A percentile compares a stretch with the other conserved stretches of the same genome.
Evolutionary conservation across 2,329 filamentous ascomycete genomes (phyloP).

Genomic region (Byssothecium circinans): DNA sequence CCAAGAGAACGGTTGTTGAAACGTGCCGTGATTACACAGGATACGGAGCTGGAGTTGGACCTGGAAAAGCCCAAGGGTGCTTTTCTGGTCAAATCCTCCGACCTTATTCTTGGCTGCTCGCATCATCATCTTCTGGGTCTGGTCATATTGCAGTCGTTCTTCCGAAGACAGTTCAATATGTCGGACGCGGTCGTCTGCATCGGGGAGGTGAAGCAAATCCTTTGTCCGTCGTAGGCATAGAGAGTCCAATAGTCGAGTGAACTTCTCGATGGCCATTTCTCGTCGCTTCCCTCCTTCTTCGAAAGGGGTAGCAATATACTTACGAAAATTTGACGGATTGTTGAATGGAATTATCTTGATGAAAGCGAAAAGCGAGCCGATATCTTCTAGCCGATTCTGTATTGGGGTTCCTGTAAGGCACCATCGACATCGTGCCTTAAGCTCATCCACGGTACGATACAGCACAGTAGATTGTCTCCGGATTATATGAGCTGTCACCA

Average conservation of each 20-base stretch:
- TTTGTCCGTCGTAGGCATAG: slow-evolving; percentile 50
- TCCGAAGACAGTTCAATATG: slow-evolving; percentile 37
- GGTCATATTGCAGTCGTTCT: slow-evolving; percentile 34
- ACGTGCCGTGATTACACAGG: slow-evolving; percentile 56
- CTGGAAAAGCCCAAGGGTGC: slow-evolving; percentile 52
- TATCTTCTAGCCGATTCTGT: slow-evolving; percentile 57
- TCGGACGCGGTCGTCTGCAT: slow-evolving; percentile 22
- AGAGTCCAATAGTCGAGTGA: slow-evolving; percentile 37
- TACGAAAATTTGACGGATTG: slow-evolving; percentile 46
- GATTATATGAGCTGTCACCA: slow-evolving; percentile 52
- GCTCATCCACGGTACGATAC: slow-evolving; percentile 46
- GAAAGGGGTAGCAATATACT: slow-evolving; percentile 49
- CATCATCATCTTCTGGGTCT: slow-evolving; percentile 40
- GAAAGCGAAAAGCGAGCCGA: slow-evolving; percentile 56
- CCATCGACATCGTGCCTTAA: slow-evolving; percentile 52
- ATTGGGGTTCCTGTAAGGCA: slow-evolving; percentile 48
- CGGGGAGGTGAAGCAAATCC: slow-evolving; percentile 45
- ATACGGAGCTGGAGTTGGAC: slow-evolving; percentile 51
- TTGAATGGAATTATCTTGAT: slow-evolving; percentile 49
- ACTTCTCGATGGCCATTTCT: slow-evolving; percentile 21
- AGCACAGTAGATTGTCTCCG: slow-evolving; percentile 52
- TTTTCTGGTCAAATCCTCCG: slow-evolving; percentile 37
- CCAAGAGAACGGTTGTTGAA: slow-evolving; percentile 51
- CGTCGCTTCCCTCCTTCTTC: slow-evolving; percentile 28
- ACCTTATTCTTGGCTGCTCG: slow-evolving; percentile 45